Base-by-base conservation (phyloP, 148 eudicot species). In the Nepenthes mirabilis region DNA sequence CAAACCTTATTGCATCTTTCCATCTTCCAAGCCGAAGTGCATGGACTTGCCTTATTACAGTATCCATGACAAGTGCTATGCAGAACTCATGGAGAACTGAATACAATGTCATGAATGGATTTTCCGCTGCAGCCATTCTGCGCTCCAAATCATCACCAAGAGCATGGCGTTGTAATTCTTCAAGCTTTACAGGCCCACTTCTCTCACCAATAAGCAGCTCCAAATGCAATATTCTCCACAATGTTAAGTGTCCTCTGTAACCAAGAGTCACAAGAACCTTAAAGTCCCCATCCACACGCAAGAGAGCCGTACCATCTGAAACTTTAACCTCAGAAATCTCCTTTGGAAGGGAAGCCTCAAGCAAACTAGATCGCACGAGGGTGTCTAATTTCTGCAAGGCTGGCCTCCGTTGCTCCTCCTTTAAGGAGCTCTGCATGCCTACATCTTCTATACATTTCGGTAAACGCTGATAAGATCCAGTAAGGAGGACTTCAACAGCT, bases 201-300 rank as follows among this genome's bases (percentile, higher is more conserved):
- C 71, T 82, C 81, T 86, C 97, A 72, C 99, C 99, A 76, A 94
- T 95, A 80, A 94, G 99, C 74, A 94, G 71, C 75, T 89, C 99
- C 79, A 94, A 58, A 72, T 94, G 97, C 65, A 94, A 83, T 82
- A 94, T 89, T 72, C 99, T 84, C 99, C 99, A 94, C 77, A 89
- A 72, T 54, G 95, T 76, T 52, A 89, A 61, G 71, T 94, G 95
- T 32, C 99, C 99, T 60, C 99, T 83, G 70, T 94, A 94, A 65
- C 99, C 99, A 78, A 94, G 99, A 52, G 99, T 94, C 50, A 94
- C 80, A 14, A 89, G 76, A 61, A 89, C 93, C 77, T 87, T 88
- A 73, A 94, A 94, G 67, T 94, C 99, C 52, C 99, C 97, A 67
- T 84, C 86, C 67, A 94, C 95, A 56, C 88, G 77, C 62, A 94